Evolutionary conservation across 208 protist species (phyloP).

Genomic region (Acanthamoeba rhysodes): DNA sequence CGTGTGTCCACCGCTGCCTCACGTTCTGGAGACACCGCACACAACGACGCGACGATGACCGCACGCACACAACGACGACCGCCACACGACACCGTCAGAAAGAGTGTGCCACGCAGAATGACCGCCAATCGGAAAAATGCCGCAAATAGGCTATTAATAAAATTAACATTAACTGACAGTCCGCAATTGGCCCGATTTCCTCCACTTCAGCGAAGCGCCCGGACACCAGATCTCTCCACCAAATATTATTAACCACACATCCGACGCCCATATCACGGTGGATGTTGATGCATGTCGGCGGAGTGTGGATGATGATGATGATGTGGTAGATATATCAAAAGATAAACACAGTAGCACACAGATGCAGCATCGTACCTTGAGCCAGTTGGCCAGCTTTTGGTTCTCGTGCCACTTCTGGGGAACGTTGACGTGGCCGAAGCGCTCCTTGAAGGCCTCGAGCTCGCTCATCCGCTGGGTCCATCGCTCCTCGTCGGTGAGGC

Average conservation of each 20-base stretch:
- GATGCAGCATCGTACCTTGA: no score
- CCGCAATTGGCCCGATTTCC: background rate
- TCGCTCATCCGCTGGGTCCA: constrained; percentile 44
- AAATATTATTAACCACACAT: background rate
- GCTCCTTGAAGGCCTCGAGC: constrained; percentile 35
- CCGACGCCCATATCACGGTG: background rate
- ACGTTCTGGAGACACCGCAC: background rate
- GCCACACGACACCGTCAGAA: background rate
- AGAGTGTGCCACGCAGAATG: background rate
- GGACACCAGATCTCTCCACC: background rate
- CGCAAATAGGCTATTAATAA: background rate
- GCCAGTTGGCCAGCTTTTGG: constrained; percentile 69
- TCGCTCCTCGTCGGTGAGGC: constrained; percentile 47
- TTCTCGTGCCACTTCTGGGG: constrained; percentile 72
- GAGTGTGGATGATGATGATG: no score
- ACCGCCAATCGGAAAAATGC: background rate
- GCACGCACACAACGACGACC: background rate
- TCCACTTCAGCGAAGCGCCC: background rate
- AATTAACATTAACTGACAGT: background rate
- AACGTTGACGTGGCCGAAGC: constrained; percentile 68
- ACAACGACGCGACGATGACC: background rate
- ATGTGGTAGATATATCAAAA: background rate
- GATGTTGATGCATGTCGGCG: background rate
- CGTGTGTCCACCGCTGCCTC: constrained; percentile 38
- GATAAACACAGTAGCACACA: no score